phyloP scores from a whole-genome alignment of 164 flowering plant species.

The Annona cherimola region DNA sequence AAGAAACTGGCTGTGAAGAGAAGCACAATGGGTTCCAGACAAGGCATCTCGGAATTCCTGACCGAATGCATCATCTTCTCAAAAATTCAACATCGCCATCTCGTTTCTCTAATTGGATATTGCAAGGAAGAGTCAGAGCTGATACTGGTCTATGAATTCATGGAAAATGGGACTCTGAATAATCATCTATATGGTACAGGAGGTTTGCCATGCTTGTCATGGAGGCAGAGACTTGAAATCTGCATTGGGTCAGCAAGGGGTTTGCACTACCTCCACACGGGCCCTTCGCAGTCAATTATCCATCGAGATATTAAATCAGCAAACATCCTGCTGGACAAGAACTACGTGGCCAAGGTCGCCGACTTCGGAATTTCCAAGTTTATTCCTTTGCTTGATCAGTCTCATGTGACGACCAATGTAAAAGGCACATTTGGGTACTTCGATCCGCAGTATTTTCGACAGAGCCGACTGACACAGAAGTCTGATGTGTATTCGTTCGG shows the following conservation, averaged over 20 bases:
- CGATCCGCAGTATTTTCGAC: conserved; percentile 18
- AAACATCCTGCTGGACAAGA: conserved; percentile 21
- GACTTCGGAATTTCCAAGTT: conserved; percentile 23
- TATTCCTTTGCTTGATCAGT: conserved; percentile 1
- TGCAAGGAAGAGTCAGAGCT: conserved; percentile 9
- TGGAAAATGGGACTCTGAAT: conserved; percentile 15
- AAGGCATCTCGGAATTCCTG: background rate
- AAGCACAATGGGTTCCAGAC: background rate
- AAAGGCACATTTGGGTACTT: conserved; percentile 26
- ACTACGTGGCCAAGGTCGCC: conserved; percentile 20
- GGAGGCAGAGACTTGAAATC: conserved; percentile 27
- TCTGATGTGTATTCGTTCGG: conserved; percentile 23
- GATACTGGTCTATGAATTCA: conserved; percentile 23
- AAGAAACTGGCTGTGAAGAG: conserved; percentile 1
- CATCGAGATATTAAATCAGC: conserved; percentile 24
- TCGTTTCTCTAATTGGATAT: conserved; percentile 12
- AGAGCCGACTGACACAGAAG: conserved; percentile 15
- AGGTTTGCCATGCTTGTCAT: conserved; percentile 22
- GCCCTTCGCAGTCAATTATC: conserved; percentile 19
- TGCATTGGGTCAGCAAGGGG: conserved; percentile 29
- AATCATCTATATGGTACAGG: conserved; percentile 20
- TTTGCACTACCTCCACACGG: conserved; percentile 27
- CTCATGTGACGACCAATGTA: conserved; percentile 23
- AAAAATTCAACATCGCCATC: conserved; percentile 26
- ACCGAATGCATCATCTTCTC: conserved; percentile 1